These are phyloP conservation scores for Multifurca ochricompacta DNA, from an alignment of 768 basidiomycete species.

Conservation along the genomic window DNA sequence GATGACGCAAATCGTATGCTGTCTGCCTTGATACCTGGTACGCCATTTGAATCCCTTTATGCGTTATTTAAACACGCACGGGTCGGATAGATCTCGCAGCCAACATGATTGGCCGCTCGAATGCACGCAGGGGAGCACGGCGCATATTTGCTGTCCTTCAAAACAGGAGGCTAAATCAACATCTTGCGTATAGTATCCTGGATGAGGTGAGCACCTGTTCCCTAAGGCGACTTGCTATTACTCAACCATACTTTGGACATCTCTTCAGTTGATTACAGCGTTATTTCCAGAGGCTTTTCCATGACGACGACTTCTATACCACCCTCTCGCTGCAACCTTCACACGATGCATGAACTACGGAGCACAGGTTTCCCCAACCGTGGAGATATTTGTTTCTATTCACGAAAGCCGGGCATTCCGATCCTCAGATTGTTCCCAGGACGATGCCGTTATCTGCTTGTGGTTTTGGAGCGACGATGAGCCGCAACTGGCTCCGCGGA, in stretches of 20 bases:
- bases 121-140: constrained; percentile 87
- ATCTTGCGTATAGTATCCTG: constrained; percentile 78
- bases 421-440: neutral
- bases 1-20: constrained; percentile 88
- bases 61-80: neutral
- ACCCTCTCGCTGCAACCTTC: neutral
- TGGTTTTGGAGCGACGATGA: constrained; percentile 33
- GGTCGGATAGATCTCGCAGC: constrained; percentile 70
- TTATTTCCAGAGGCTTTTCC: constrained; percentile 47
- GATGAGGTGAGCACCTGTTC: constrained; percentile 62
- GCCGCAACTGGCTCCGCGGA: constrained; percentile 46
- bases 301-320: neutral
- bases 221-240: neutral
- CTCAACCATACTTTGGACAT: neutral
- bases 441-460: constrained; percentile 15
- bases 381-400: neutral
- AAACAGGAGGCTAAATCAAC: constrained; percentile 90
- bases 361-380: too few relatives aligned
- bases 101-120: constrained; percentile 96
- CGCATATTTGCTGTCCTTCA: constrained; percentile 91
- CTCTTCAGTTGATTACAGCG: constrained; percentile 45
- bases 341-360: neutral
- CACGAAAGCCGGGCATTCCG: neutral
- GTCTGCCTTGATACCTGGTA: constrained; percentile 87
- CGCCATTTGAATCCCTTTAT: neutral